Conservation (phyloP, 495 filamentous ascomycete genomes). For the Choiromyces venosus region DNA sequence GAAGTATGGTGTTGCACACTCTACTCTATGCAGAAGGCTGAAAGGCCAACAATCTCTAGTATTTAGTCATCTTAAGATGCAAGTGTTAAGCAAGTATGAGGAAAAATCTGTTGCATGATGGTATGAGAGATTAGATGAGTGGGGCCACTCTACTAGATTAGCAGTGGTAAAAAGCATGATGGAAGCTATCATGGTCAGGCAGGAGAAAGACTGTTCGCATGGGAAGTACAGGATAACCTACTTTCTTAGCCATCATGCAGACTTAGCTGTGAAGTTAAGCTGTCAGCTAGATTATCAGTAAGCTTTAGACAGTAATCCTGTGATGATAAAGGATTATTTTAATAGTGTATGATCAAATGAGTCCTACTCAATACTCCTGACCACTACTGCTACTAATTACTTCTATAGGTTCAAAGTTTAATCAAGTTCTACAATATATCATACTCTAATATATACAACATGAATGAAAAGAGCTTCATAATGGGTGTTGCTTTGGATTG, state of each 20-base stretch:
- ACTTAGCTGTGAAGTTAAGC: not conserved
- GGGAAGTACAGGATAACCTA: not conserved
- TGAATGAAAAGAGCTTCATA: too few species aligned
- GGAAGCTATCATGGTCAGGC: not conserved
- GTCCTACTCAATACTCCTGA: too few species aligned
- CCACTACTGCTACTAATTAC: too few species aligned
- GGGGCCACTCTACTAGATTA: not conserved
- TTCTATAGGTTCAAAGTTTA: too few species aligned
- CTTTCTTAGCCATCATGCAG: slow-evolving; percentile 1
- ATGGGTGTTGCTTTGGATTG: too few species aligned
- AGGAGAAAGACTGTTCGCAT: not conserved
- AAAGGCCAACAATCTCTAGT: too few species aligned
- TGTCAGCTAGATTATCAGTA: slow-evolving; percentile 1
- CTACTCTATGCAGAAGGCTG: not conserved
- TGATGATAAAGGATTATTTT: slow-evolving; percentile 4
- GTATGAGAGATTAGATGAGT: not conserved
- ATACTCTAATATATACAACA: too few species aligned
- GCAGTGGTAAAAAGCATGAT: slow-evolving; percentile 6
- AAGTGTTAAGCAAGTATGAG: slow-evolving; percentile 6
- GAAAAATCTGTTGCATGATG: slow-evolving; percentile 8
- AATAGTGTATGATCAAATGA: slow-evolving; percentile 2
- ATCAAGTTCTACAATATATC: too few species aligned
- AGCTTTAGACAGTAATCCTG: not conserved
- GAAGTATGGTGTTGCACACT: slow-evolving; percentile 11
- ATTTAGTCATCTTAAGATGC: not conserved